These are phyloP conservation scores for Globisporangium megalacanthum DNA, from an alignment of 352 stramenopile genomes.

Conservation along the genomic window DNA sequence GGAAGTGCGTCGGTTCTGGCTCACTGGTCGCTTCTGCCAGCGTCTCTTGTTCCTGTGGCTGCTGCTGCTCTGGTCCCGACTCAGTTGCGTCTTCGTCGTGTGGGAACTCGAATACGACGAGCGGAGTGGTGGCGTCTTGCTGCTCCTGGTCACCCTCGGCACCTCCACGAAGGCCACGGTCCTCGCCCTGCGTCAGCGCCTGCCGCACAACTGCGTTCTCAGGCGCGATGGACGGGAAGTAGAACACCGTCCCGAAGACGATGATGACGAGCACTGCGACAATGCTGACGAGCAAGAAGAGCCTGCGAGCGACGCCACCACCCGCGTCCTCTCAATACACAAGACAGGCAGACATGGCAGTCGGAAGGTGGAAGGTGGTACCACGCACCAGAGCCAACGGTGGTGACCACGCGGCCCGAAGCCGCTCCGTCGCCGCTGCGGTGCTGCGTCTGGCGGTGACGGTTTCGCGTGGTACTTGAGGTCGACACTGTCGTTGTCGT, in stretches of 20 bases:
- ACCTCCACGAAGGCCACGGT: slow-evolving; percentile 11
- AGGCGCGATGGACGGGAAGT: slow-evolving; percentile 32
- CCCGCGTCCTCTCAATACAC: not conserved
- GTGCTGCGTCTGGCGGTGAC: not conserved
- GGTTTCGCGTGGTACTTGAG: slow-evolving; percentile 13
- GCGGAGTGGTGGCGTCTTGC: not conserved
- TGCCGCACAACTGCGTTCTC: slow-evolving; percentile 28
- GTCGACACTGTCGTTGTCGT: not conserved
- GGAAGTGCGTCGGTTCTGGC: no score
- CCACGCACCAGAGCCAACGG: slow-evolving; percentile 20
- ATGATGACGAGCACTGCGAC: slow-evolving; percentile 35
- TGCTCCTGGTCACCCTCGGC: not conserved
- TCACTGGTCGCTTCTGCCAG: no score
- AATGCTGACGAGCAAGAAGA: slow-evolving; percentile 47
- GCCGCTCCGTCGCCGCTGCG: slow-evolving; percentile 1
- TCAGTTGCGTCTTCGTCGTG: not conserved
- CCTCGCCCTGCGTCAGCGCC: slow-evolving; percentile 26
- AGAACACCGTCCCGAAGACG: slow-evolving; percentile 42
- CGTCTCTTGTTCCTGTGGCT: no score
- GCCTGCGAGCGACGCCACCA: slow-evolving; percentile 11
- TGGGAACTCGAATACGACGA: not conserved
- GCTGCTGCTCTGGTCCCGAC: no score
- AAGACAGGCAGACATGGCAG: not conserved
- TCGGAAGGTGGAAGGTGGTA: no score
- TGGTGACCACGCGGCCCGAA: not conserved